Conservation (phyloP, 2,329 filamentous ascomycete species). For the Pseudocercospora pini-densiflorae region DNA sequence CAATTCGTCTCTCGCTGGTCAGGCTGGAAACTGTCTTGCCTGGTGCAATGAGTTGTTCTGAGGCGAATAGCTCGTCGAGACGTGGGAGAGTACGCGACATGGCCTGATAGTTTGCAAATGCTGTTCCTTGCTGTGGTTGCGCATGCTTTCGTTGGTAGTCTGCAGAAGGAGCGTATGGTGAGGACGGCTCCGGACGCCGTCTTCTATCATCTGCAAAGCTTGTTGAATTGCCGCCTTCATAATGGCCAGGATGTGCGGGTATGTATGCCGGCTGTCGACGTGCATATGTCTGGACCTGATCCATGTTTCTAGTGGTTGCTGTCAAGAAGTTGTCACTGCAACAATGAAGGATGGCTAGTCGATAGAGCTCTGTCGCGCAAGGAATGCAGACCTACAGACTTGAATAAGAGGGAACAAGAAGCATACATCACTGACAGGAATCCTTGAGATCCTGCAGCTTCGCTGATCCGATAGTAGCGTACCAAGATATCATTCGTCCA, state of each 20-base stretch:
- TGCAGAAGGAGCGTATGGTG: neutral
- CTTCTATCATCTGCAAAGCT: constrained; percentile 7
- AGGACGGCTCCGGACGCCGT: constrained; percentile 3
- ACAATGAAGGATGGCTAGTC: neutral
- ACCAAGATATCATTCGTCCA: constrained; percentile 7
- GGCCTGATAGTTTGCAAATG: constrained; percentile 6
- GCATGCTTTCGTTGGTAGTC: constrained; percentile 5
- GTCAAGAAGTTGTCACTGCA: neutral
- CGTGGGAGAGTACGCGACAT: constrained; percentile 14
- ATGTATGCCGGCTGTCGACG: neutral
- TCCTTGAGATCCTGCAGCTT: neutral
- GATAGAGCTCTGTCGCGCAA: neutral
- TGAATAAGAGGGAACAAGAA: neutral
- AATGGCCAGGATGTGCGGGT: neutral
- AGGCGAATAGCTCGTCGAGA: constrained; percentile 21
- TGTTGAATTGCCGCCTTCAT: neutral
- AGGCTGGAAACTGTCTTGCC: neutral
- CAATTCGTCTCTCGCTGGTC: neutral
- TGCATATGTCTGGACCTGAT: constrained; percentile 2
- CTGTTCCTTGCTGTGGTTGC: neutral
- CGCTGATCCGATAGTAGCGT: constrained; percentile 9
- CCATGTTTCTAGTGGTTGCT: neutral
- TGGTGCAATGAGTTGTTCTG: constrained; percentile 19
- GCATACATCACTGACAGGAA: constrained; percentile 3
- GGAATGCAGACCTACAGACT: neutral